Percentiles rank a stretch among this genome's conserved stretches.
phyloP scores from a whole-genome alignment of 2,329 filamentous ascomycete genomes.

The Lachnellula subtilissima region DNA sequence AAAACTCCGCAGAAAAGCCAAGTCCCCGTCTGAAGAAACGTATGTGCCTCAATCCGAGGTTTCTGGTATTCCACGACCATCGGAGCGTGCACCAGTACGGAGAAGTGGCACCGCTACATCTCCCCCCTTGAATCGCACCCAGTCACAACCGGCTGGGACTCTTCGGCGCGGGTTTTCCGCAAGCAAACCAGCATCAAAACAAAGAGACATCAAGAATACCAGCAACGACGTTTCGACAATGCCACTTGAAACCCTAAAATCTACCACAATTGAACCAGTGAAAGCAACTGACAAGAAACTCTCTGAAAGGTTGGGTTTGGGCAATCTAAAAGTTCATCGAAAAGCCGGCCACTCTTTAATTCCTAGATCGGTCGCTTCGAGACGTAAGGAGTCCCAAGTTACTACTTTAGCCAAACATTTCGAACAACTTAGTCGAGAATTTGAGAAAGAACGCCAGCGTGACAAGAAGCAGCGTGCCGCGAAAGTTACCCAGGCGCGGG shows the following conservation, averaged over 20 bases:
- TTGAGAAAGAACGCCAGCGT: slow-evolving; percentile 77
- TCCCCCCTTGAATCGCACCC: slow-evolving; percentile 30
- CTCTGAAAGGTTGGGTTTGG: slow-evolving; percentile 65
- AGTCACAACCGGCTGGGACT: slow-evolving; percentile 32
- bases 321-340: slow-evolving; percentile 55
- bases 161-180: slow-evolving; percentile 24
- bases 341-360: slow-evolving; percentile 70
- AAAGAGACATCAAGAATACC: slow-evolving; percentile 16
- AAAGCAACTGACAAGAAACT: slow-evolving; percentile 61
- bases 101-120: slow-evolving; percentile 23
- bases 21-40: slow-evolving; percentile 8
- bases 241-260: slow-evolving; percentile 22
- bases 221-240: slow-evolving; percentile 10
- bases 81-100: slow-evolving; percentile 24
- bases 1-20: slow-evolving; percentile 18
- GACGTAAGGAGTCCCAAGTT: slow-evolving; percentile 70
- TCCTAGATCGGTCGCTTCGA: slow-evolving; percentile 72
- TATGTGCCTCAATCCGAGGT: slow-evolving; percentile 15
- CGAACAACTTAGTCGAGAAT: slow-evolving; percentile 92
- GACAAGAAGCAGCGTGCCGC: slow-evolving; percentile 79
- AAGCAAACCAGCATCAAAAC: slow-evolving; percentile 18
- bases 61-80: slow-evolving; percentile 30
- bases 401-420: slow-evolving; percentile 93
- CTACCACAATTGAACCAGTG: slow-evolving; percentile 24
- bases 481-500: slow-evolving; percentile 68